Conservation (phyloP, 257 asterid species). For the Leptodermis oblonga region DNA sequence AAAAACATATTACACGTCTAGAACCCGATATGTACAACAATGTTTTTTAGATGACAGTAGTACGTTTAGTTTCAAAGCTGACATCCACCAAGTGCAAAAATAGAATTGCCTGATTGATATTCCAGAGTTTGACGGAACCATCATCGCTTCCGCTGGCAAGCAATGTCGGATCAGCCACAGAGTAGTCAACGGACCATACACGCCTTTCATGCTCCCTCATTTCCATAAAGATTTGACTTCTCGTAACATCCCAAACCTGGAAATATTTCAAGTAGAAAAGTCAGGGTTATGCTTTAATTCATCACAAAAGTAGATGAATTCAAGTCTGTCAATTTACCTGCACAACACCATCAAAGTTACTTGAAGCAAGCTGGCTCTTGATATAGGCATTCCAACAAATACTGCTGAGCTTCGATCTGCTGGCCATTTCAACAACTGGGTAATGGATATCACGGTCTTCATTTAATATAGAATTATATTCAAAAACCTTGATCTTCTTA, state of each 20-base stretch:
- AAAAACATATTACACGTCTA: slow-evolving; percentile 48
- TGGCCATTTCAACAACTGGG: slow-evolving; percentile 92
- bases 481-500: slow-evolving; percentile 91
- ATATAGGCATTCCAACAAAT: slow-evolving; percentile 96
- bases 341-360: slow-evolving; percentile 98
- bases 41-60: slow-evolving; percentile 54
- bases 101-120: slow-evolving; percentile 99
- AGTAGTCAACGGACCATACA: slow-evolving; percentile 94
- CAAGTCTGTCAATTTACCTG: slow-evolving; percentile 45
- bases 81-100: slow-evolving; percentile 93
- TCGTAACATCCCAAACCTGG: slow-evolving; percentile 91
- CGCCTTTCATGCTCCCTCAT: slow-evolving; percentile 97
- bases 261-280: slow-evolving; percentile 15
- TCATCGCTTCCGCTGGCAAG: slow-evolving; percentile 99
- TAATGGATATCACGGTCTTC: slow-evolving; percentile 86
- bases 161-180: slow-evolving; percentile 90
- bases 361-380: slow-evolving; percentile 93
- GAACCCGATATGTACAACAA: slow-evolving; percentile 36
- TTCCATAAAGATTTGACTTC: slow-evolving; percentile 86
- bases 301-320: not conserved
- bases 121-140: slow-evolving; percentile 98
- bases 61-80: slow-evolving; percentile 93
- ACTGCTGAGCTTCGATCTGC: slow-evolving; percentile 91
- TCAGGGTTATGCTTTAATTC: not conserved
- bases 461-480: slow-evolving; percentile 63